A percentile compares a stretch with the other conserved stretches of the same genome.
Evolutionary conservation across 2,329 filamentous ascomycete species (phyloP).

Genomic region (Fusarium sp.): DNA sequence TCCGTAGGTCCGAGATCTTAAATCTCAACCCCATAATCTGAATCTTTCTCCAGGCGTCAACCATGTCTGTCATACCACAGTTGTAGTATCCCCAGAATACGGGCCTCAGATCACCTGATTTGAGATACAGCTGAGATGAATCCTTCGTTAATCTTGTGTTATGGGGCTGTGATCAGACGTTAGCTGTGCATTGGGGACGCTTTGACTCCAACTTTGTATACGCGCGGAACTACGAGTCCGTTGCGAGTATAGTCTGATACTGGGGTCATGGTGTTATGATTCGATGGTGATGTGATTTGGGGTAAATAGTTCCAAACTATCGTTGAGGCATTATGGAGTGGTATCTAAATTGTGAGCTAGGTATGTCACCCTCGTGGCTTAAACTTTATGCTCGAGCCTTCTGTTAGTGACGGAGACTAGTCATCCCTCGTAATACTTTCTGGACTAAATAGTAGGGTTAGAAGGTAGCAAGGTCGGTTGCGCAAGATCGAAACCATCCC

Average conservation of each 20-base stretch:
- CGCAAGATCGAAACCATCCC: neutral
- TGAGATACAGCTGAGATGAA: conserved; percentile 13
- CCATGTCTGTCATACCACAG: conserved; percentile 17
- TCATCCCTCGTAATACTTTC: neutral
- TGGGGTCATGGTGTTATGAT: neutral
- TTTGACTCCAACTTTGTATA: neutral
- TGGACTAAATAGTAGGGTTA: neutral
- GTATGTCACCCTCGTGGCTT: neutral
- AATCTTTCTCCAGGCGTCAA: neutral
- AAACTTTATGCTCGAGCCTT: neutral
- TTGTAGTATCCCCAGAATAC: neutral
- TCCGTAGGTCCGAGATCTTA: neutral
- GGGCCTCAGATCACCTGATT: conserved; percentile 6
- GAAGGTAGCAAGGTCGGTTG: no score
- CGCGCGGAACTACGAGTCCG: neutral
- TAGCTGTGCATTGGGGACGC: neutral
- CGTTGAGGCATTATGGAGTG: neutral
- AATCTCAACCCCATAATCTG: neutral
- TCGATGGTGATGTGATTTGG: neutral
- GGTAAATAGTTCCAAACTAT: neutral
- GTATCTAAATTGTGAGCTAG: neutral
- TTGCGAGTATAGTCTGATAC: neutral
- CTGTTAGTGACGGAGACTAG: neutral
- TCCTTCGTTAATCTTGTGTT: conserved; percentile 30
- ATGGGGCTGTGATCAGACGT: conserved; percentile 7